phyloP scores from a whole-genome alignment of 2,329 filamentous ascomycete species.

The Didymella arachidicola region DNA sequence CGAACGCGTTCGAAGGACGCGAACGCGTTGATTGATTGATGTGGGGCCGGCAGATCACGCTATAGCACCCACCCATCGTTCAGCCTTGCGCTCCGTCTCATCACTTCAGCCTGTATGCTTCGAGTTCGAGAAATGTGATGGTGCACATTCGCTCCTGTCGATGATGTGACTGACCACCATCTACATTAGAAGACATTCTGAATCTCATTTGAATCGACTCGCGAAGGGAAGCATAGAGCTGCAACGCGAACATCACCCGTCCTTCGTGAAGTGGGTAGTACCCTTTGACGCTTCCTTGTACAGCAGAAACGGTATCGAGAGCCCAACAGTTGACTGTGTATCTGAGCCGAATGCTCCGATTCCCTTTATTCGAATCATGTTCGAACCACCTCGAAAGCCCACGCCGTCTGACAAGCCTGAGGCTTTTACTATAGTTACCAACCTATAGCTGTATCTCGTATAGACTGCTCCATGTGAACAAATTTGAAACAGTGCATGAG shows the following conservation, averaged over 20 bases:
- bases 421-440: background rate
- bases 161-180: background rate
- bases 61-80: background rate
- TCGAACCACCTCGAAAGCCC: background rate
- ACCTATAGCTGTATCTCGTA: background rate
- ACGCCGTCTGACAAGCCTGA: background rate
- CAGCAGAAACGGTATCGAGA: background rate
- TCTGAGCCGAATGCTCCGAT: background rate
- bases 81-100: background rate
- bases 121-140: background rate
- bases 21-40: constrained; percentile 17
- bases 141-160: background rate
- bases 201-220: background rate
- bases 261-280: background rate
- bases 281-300: background rate
- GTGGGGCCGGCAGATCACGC: constrained; percentile 16
- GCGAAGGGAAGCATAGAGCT: background rate
- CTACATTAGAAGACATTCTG: background rate
- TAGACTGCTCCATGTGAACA: background rate
- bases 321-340: background rate
- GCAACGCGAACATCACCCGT: background rate
- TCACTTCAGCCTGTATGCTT: background rate
- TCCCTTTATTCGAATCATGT: too few species aligned
- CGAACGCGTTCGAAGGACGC: constrained; percentile 21
- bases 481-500: constrained; percentile 1